Evolutionary conservation across 2,329 filamentous ascomycete genomes (phyloP).

Genomic region (Arthrocladium fulminans): DNA sequence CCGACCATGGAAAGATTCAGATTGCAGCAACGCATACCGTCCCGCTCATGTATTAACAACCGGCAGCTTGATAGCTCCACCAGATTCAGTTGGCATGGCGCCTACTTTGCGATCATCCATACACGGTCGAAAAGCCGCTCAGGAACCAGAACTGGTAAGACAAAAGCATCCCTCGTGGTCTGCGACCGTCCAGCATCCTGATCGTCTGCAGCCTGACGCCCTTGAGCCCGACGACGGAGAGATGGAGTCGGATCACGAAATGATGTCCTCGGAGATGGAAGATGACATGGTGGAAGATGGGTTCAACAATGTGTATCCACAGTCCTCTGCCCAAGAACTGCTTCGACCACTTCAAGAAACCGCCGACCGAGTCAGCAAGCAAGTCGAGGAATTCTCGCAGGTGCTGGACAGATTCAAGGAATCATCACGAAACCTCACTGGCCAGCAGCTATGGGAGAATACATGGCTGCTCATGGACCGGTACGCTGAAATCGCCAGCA

Average conservation of each 20-base stretch:
- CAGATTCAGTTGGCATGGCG: not conserved
- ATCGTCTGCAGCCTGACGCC: not conserved
- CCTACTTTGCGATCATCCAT: not conserved
- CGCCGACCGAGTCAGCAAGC: conserved; percentile 61
- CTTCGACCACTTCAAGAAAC: conserved; percentile 55
- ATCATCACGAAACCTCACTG: conserved; percentile 31
- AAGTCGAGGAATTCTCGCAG: conserved; percentile 81
- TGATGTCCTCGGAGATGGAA: conserved; percentile 23
- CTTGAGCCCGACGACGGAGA: conserved; percentile 21
- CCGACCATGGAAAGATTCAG: not conserved
- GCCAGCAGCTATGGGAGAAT: conserved; percentile 42
- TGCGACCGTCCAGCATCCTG: not conserved
- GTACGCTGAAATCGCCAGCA: conserved; percentile 52
- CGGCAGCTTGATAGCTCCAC: not conserved
- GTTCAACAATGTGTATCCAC: conserved; percentile 20
- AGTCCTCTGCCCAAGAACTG: conserved; percentile 36
- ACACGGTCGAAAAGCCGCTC: conserved; percentile 1
- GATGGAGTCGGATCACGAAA: conserved; percentile 26
- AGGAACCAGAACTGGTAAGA: not conserved
- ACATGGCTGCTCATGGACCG: conserved; percentile 59
- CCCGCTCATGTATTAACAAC: not conserved
- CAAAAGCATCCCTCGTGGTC: not conserved
- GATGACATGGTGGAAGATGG: conserved; percentile 25
- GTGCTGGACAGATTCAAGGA: conserved; percentile 64
- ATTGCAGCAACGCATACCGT: not conserved